These are phyloP conservation scores for Bruguiera sexangula DNA, from an alignment of 345 rosid genomes.

Conservation along the genomic window DNA sequence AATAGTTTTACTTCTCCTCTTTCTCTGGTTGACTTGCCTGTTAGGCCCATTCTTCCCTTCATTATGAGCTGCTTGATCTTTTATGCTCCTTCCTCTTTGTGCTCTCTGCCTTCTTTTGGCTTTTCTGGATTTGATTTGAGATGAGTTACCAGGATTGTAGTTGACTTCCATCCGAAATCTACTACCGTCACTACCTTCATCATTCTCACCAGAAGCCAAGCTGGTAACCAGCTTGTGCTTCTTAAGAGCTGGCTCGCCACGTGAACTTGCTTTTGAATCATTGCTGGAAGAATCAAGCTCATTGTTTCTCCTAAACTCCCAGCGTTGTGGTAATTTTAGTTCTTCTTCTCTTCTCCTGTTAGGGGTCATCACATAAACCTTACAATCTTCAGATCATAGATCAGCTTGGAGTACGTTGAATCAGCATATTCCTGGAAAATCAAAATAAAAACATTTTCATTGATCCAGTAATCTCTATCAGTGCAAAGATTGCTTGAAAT, in stretches of 20 bases:
- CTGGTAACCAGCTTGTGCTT: constrained; percentile 28
- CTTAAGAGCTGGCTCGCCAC: constrained; percentile 23
- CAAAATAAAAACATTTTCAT: neutral
- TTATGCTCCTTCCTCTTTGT: constrained; percentile 8
- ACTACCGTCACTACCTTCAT: constrained; percentile 24
- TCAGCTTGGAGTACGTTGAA: neutral
- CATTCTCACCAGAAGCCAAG: constrained; percentile 24
- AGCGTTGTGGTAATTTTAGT: constrained; percentile 39
- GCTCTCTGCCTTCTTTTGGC: constrained; percentile 22
- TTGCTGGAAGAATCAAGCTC: constrained; percentile 45
- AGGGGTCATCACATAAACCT: constrained; percentile 13
- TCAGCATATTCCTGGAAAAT: neutral
- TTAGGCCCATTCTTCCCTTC: constrained; percentile 20
- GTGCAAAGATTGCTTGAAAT: neutral
- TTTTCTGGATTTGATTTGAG: constrained; percentile 18
- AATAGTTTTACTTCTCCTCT: constrained; percentile 26
- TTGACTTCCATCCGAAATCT: constrained; percentile 22
- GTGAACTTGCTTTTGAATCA: constrained; percentile 30
- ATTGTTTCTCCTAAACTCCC: constrained; percentile 44
- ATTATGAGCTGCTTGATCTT: constrained; percentile 6
- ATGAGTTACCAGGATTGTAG: constrained; percentile 13
- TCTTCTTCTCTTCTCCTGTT: constrained; percentile 31
- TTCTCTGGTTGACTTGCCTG: constrained; percentile 19
- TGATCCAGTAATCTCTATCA: neutral
- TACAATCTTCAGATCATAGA: neutral